Conservation (phyloP, 2,329 filamentous ascomycete species). For the Colletotrichum lini region DNA sequence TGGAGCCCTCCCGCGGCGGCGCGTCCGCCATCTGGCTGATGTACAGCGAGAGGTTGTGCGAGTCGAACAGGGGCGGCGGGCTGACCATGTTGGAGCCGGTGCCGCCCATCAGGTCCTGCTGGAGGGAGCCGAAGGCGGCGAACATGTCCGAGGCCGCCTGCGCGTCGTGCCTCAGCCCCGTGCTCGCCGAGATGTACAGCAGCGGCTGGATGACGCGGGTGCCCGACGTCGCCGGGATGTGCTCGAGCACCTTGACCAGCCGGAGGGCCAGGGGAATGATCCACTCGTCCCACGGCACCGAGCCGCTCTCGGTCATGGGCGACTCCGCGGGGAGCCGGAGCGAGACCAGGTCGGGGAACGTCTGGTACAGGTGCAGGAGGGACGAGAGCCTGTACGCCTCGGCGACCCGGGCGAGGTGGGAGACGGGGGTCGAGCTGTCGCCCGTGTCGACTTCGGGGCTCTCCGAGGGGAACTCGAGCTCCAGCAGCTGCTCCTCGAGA, state of each 20-base stretch:
- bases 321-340: slow-evolving; percentile 47
- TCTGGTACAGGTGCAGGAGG: slow-evolving; percentile 57
- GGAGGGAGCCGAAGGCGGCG: slow-evolving; percentile 23
- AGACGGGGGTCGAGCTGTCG: slow-evolving; percentile 47
- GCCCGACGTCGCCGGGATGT: slow-evolving; percentile 53
- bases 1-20: slow-evolving; percentile 8
- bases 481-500: slow-evolving; percentile 53
- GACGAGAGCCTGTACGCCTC: slow-evolving; percentile 56
- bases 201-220: slow-evolving; percentile 56
- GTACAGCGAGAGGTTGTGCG: slow-evolving; percentile 33
- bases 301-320: slow-evolving; percentile 33
- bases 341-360: slow-evolving; percentile 52
- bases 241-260: slow-evolving; percentile 51
- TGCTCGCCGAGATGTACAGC: slow-evolving; percentile 55
- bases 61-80: slow-evolving; percentile 26
- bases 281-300: slow-evolving; percentile 54
- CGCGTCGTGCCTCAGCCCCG: slow-evolving; percentile 49
- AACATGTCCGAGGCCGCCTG: slow-evolving; percentile 39
- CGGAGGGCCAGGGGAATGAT: slow-evolving; percentile 53
- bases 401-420: slow-evolving; percentile 53
- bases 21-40: slow-evolving; percentile 43
- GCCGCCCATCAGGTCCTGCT: slow-evolving; percentile 35
- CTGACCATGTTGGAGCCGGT: slow-evolving; percentile 8
- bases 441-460: slow-evolving; percentile 47
- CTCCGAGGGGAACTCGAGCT: slow-evolving; percentile 48